A percentile compares a stretch with the other conserved stretches of the same genome.
These are phyloP conservation scores for Sporothrix dimorphospora DNA, from an alignment of 2,329 filamentous ascomycete species.

Conservation along the genomic window DNA sequence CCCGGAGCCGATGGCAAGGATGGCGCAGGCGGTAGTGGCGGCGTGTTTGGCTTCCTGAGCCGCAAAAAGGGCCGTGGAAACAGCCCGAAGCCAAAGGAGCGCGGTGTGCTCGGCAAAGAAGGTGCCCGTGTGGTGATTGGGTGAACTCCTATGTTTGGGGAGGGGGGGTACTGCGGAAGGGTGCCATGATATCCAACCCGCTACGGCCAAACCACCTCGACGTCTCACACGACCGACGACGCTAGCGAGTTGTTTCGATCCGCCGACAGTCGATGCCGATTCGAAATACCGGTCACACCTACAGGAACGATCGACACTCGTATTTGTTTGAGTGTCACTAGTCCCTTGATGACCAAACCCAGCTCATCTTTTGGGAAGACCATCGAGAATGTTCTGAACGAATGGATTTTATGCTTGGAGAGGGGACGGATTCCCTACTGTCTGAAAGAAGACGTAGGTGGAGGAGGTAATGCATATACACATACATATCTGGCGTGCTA, in stretches of 20 bases:
- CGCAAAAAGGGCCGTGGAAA: constrained; percentile 88
- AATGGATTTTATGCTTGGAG: background rate
- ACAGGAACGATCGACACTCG: background rate
- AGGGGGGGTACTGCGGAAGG: too few species aligned
- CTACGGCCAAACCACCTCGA: too few species aligned
- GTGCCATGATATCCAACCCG: too few species aligned
- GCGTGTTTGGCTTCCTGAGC: constrained; percentile 87
- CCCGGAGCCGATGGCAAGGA: constrained; percentile 52
- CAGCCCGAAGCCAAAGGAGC: constrained; percentile 92
- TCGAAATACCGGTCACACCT: background rate
- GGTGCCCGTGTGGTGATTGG: constrained; percentile 83
- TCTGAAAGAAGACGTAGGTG: background rate
- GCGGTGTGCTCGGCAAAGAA: constrained; percentile 92
- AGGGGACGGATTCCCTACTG: background rate
- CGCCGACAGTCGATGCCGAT: background rate
- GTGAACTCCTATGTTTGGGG: constrained; percentile 43
- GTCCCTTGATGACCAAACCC: background rate
- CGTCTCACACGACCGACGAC: background rate
- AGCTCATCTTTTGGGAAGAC: background rate
- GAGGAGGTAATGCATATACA: constrained; percentile 19
- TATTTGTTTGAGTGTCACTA: background rate
- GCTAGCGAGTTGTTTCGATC: background rate
- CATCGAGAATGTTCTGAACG: background rate
- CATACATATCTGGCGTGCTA: constrained; percentile 24
- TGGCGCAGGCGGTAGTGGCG: constrained; percentile 62